phyloP scores from a whole-genome alignment of 2,329 filamentous ascomycete species.

The Fonsecaea monophora region DNA sequence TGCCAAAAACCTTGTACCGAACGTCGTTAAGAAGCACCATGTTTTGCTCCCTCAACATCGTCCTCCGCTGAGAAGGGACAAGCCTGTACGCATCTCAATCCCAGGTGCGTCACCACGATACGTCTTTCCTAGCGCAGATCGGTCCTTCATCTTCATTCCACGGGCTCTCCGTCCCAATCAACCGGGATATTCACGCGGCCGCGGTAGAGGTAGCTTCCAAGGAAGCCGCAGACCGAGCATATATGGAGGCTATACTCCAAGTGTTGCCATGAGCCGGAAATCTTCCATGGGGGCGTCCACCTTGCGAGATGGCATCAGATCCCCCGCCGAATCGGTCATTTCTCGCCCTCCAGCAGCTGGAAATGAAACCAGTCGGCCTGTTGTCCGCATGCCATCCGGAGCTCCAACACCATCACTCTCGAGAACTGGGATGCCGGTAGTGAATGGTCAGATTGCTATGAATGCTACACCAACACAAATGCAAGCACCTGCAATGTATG shows the following conservation, averaged over 20 bases:
- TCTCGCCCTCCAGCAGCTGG: constrained; percentile 67
- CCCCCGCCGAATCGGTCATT: constrained; percentile 79
- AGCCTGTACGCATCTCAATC: constrained; percentile 91
- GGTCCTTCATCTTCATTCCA: constrained; percentile 98
- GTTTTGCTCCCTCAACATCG: constrained; percentile 94
- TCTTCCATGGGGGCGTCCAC: constrained; percentile 70
- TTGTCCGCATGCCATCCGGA: constrained; percentile 81
- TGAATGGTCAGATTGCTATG: constrained; percentile 26
- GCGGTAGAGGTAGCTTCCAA: constrained; percentile 75
- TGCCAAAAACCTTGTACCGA: constrained; percentile 72
- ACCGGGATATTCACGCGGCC: constrained; percentile 71
- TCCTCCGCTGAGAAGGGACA: constrained; percentile 91
- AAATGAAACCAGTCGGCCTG: constrained; percentile 67
- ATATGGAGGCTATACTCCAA: constrained; percentile 84
- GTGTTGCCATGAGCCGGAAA: constrained; percentile 83
- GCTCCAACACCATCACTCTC: constrained; percentile 41
- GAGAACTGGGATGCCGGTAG: constrained; percentile 18
- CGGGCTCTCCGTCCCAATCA: constrained; percentile 91
- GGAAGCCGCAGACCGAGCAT: constrained; percentile 80
- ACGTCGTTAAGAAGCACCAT: constrained; percentile 84
- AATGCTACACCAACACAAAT: constrained; percentile 51
- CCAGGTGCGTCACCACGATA: constrained; percentile 78
- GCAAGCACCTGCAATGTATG: constrained; percentile 60
- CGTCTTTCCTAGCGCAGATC: constrained; percentile 85
- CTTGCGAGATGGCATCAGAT: constrained; percentile 75